Conservation (phyloP, 306 rosid species). For the Hippophae tibetana region DNA sequence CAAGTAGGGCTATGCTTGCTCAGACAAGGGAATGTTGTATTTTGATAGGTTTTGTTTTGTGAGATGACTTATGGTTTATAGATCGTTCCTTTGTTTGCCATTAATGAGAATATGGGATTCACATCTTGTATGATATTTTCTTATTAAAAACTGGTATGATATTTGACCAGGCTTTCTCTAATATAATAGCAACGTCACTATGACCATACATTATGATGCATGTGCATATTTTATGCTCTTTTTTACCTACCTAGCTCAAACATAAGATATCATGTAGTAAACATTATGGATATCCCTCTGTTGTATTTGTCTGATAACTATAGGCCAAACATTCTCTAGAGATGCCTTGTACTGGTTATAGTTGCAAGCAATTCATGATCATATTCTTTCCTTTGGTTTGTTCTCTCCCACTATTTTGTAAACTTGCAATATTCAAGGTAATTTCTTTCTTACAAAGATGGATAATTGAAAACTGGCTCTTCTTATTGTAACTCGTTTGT, state of each 20-base stretch:
- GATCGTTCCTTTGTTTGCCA: too few species aligned
- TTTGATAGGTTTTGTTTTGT: too few species aligned
- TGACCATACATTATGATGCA: neutral
- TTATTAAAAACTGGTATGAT: too few species aligned
- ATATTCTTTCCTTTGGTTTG: neutral
- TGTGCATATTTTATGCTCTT: neutral
- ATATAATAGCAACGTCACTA: too few species aligned
- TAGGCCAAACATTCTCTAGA: neutral
- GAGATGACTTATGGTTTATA: too few species aligned
- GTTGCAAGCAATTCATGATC: neutral
- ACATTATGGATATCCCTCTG: neutral
- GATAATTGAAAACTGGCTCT: too few species aligned
- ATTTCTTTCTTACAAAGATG: too few species aligned
- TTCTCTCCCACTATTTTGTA: neutral
- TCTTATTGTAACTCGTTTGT: conserved; percentile 13
- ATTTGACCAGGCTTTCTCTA: too few species aligned
- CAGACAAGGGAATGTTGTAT: too few species aligned
- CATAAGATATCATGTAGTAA: neutral
- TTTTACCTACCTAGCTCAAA: neutral
- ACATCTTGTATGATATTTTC: too few species aligned
- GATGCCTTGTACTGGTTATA: neutral
- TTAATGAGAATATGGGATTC: too few species aligned
- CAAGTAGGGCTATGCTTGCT: too few species aligned
- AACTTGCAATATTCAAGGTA: neutral
- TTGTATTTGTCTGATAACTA: neutral